Evolutionary conservation across 2,329 filamentous ascomycete genomes (phyloP), one percentile per base, ranked within the genome.

Genomic region (Mycosphaerelloides madeirae): DNA sequence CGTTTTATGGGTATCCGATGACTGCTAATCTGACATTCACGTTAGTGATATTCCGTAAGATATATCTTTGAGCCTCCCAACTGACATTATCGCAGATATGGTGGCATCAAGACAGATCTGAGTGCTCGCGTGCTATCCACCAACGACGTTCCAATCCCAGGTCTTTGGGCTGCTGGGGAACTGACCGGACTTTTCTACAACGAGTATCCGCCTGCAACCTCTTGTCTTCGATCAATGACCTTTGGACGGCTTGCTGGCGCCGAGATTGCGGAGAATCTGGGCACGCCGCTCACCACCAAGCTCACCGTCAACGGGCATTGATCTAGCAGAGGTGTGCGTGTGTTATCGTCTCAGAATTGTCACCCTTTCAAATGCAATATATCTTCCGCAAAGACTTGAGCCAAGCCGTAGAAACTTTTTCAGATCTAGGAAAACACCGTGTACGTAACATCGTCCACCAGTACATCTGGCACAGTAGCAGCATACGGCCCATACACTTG

Each of bases 71-170:
- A 34, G 19, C 37, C 20, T 12, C 16, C 29, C 39, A 62, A 38
- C 35, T 38, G 15, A 38, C 35, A 5, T 14, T 60, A 54, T 0
- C 60, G 61, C 41, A 68, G 64, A 0, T 70, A 68, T 52, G 66
- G 65, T 13, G 67, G 66, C 9, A 50, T 68, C 29, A 68, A 68
- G 54, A 66, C 65, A 25, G 63, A 70, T 50, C 58, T 64, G 6
- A 54, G 68, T 35, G 65, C 66, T 4, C 54, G 60, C 16, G 68
- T 69, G 1, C 49, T 70, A n/a, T 59, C 60, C 14, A 67, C 64
- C 16, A 68, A 68, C 38, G 65, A 65, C 42, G 61, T 65, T 6
- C 64, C 66, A 3, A 68, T 68, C 37, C 65, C 65, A 11, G 65
- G 65, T 19, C 43, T 65, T 2, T 66, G 57, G 55, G 60, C 59